Percentiles rank a stretch among this genome's conserved stretches.
Conservation (phyloP, 768 basidiomycete species). For the Tremella fuciformis region DNA sequence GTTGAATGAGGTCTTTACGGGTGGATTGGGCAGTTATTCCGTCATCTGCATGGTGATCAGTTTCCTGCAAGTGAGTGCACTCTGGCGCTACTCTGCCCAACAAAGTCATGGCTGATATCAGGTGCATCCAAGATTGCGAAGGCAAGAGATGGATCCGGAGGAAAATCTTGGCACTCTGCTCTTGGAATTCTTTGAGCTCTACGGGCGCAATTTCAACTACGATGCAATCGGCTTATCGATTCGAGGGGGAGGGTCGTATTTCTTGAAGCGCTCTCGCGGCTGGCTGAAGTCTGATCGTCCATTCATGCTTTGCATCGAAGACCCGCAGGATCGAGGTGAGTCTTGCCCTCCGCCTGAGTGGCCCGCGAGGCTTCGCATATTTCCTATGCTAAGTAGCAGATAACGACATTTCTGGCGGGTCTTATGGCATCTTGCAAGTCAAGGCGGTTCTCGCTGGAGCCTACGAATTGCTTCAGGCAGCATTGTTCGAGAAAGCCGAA, state of each 20-base stretch:
- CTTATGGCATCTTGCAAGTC: conserved; percentile 77
- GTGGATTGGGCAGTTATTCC: conserved; percentile 89
- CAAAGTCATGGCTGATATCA: conserved; percentile 36
- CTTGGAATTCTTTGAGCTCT: conserved; percentile 96
- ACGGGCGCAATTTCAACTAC: conserved; percentile 88
- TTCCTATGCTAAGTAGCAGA: conserved; percentile 55
- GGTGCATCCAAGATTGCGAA: conserved; percentile 92
- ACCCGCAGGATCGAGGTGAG: conserved; percentile 84
- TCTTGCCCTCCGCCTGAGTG: conserved; percentile 29
- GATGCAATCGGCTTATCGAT: conserved; percentile 84
- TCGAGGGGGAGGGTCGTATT: conserved; percentile 83
- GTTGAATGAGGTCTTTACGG: conserved; percentile 98
- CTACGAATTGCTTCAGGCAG: conserved; percentile 64
- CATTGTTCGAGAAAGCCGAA: conserved; percentile 64
- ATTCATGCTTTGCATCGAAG: conserved; percentile 76
- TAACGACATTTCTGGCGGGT: conserved; percentile 89
- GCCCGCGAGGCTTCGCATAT: neutral
- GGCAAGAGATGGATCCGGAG: conserved; percentile 79
- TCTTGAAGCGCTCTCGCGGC: conserved; percentile 71
- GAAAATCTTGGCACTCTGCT: conserved; percentile 89
- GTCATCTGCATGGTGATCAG: conserved; percentile 89
- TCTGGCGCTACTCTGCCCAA: neutral
- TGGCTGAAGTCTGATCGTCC: conserved; percentile 62
- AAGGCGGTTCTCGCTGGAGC: conserved; percentile 78
- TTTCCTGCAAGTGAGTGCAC: conserved; percentile 81